Conservation (phyloP, 345 rosid genomes). For the Brassica napus region Da-Ae NC_063439.1:24228501-24229000, state of each 20-base stretch:
- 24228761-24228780: constrained; percentile 81
- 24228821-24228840: constrained; percentile 46
- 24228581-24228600: constrained; percentile 40
- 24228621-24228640: constrained; percentile 74
- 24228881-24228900: constrained; percentile 23
- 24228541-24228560: neutral
- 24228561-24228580: constrained; percentile 11
- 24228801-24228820: constrained; percentile 91
- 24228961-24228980: constrained; percentile 76
- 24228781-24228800: constrained; percentile 77
- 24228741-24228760: constrained; percentile 65
- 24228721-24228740: constrained; percentile 81
- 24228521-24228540: neutral
- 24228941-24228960: constrained; percentile 69
- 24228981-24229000: constrained; percentile 52
- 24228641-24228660: constrained; percentile 74
- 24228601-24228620: constrained; percentile 47
- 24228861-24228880: neutral
- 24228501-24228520: constrained; percentile 14
- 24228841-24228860: neutral
- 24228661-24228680: constrained; percentile 84
- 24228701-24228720: constrained; percentile 80
- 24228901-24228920: constrained; percentile 89
- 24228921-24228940: constrained; percentile 92
- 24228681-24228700: constrained; percentile 86